These are phyloP conservation scores for Phialophora tarda DNA, from an alignment of 2,329 filamentous ascomycete species.

Conservation along the genomic window DNA sequence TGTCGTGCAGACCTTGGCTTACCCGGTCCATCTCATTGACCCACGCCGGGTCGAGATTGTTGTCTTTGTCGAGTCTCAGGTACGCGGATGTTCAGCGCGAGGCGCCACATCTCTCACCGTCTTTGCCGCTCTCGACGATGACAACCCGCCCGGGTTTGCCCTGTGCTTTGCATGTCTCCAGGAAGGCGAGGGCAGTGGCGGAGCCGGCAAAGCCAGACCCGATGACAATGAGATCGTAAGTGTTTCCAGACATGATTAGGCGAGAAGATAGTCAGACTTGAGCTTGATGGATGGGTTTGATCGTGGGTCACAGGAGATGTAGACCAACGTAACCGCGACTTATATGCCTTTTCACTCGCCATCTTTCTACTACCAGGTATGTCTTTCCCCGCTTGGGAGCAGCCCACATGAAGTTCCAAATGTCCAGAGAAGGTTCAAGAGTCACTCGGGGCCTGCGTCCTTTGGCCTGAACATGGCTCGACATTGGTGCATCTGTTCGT, in stretches of 20 bases:
- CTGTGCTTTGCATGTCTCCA: slow-evolving; percentile 46
- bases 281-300: neutral
- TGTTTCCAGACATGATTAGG: slow-evolving; percentile 3
- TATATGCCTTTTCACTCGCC: neutral
- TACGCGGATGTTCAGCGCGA: slow-evolving; percentile 49
- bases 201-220: slow-evolving; percentile 11
- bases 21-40: slow-evolving; percentile 31
- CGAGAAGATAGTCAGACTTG: neutral
- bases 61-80: slow-evolving; percentile 47
- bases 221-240: slow-evolving; percentile 6
- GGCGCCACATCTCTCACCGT: slow-evolving; percentile 50
- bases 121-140: slow-evolving; percentile 48
- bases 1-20: slow-evolving; percentile 45
- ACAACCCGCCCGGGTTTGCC: slow-evolving; percentile 47
- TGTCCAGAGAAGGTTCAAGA: neutral
- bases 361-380: neutral
- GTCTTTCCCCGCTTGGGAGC: neutral
- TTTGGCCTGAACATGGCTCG: neutral
- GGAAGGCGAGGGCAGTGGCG: slow-evolving; percentile 38
- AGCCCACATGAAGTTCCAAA: neutral
- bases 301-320: too few species aligned
- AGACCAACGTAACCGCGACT: neutral
- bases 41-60: slow-evolving; percentile 33
- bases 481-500: neutral
- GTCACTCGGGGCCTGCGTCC: neutral